phyloP scores from a whole-genome alignment of 2,329 filamentous ascomycete genomes.

The Fusarium sp. region DNA sequence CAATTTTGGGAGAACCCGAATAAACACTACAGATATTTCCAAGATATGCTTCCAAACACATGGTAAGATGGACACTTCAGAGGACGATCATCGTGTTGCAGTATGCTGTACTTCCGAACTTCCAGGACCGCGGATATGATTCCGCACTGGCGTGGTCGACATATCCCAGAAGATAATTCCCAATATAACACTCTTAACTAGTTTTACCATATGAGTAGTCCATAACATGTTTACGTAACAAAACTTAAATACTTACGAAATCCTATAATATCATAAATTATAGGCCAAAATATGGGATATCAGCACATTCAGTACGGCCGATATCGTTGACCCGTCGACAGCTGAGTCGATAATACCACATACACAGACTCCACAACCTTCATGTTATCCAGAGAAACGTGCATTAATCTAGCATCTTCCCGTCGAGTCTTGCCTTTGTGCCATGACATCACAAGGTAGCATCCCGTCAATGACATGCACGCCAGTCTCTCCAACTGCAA shows the following conservation, averaged over 20 bases:
- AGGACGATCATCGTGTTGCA: conserved; percentile 76
- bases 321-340: conserved; percentile 70
- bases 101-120: conserved; percentile 65
- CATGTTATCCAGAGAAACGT: conserved; percentile 69
- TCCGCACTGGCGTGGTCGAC: not conserved
- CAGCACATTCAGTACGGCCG: conserved; percentile 59
- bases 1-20: conserved; percentile 68
- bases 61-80: conserved; percentile 67
- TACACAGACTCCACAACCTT: conserved; percentile 59
- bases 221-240: too few relatives aligned
- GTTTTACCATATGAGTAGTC: too few relatives aligned
- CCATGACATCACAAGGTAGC: conserved; percentile 90
- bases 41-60: conserved; percentile 51
- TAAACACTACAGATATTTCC: conserved; percentile 11
- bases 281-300: not conserved
- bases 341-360: conserved; percentile 61
- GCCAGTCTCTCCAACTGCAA: conserved; percentile 78
- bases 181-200: too few relatives aligned
- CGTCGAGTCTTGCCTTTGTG: conserved; percentile 81
- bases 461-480: conserved; percentile 79
- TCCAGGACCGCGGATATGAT: not conserved
- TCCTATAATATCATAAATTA: too few relatives aligned
- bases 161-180: not conserved
- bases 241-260: too few relatives aligned
- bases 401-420: conserved; percentile 83